These are phyloP conservation scores for Boletus rufocinnamomeus DNA, from an alignment of 768 basidiomycete species.

Conservation along the genomic window DNA sequence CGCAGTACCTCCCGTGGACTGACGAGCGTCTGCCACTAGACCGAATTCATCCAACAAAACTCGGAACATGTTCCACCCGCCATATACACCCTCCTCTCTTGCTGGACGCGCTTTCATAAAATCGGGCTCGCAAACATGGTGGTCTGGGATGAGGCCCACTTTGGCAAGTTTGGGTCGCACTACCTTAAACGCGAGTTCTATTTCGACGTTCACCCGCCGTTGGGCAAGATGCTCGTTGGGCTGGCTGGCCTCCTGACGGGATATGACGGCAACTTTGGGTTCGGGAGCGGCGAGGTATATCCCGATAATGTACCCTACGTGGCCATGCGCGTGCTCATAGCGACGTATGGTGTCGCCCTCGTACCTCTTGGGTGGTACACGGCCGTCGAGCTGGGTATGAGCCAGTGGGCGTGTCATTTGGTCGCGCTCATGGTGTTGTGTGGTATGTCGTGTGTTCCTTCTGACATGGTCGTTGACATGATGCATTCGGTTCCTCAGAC, in stretches of 20 bases:
- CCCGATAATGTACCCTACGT: slow-evolving; percentile 86
- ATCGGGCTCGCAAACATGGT: slow-evolving; percentile 86
- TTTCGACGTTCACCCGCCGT: slow-evolving; percentile 97
- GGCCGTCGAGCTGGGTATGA: slow-evolving; percentile 91
- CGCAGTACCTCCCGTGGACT: slow-evolving; percentile 10
- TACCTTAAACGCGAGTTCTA: slow-evolving; percentile 99
- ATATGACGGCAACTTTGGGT: slow-evolving; percentile 90
- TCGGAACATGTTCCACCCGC: slow-evolving; percentile 74
- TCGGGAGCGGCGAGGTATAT: slow-evolving; percentile 88
- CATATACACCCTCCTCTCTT: slow-evolving; percentile 89
- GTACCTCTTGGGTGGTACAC: slow-evolving; percentile 98
- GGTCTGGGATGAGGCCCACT: slow-evolving; percentile 99
- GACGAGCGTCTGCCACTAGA: slow-evolving; percentile 38
- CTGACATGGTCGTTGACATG: neutral
- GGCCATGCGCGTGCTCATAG: slow-evolving; percentile 93
- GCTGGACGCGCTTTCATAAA: slow-evolving; percentile 92
- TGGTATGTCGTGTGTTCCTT: slow-evolving; percentile 51
- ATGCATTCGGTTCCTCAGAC: slow-evolving; percentile 49
- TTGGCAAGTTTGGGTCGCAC: slow-evolving; percentile 98
- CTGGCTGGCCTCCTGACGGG: slow-evolving; percentile 89
- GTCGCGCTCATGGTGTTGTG: slow-evolving; percentile 92
- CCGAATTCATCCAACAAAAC: slow-evolving; percentile 80
- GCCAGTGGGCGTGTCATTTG: slow-evolving; percentile 83
- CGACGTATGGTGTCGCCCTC: slow-evolving; percentile 91
- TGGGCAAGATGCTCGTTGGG: slow-evolving; percentile 99